Percentiles rank a stretch among this genome's conserved stretches.
phyloP scores from a whole-genome alignment of 23 red algal species.

The Cyanidiococcus yangmingshanensis region DNA sequence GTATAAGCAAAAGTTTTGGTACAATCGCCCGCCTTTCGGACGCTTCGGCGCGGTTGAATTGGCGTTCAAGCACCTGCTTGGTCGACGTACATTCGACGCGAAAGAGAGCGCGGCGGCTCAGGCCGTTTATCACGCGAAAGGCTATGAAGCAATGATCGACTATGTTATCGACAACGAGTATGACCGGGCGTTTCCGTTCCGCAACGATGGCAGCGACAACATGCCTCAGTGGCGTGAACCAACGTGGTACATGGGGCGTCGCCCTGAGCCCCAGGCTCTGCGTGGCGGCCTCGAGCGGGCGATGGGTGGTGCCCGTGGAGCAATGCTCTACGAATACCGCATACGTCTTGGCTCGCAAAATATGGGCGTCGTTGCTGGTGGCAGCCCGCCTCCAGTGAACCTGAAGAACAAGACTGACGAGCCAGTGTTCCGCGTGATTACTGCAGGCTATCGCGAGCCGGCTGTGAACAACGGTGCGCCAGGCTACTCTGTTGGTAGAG shows the following conservation, averaged over 20 bases:
- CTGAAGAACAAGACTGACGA: slow-evolving; percentile 21
- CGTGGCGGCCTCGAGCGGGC: slow-evolving; percentile 11
- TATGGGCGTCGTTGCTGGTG: slow-evolving; percentile 13
- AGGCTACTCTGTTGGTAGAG: slow-evolving; percentile 2
- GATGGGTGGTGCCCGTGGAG: not conserved
- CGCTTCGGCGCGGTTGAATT: slow-evolving; percentile 61
- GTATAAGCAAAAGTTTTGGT: slow-evolving; percentile 60
- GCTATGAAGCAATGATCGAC: slow-evolving; percentile 69
- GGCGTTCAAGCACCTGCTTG: slow-evolving; percentile 67
- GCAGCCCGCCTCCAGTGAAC: not conserved
- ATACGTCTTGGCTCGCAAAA: slow-evolving; percentile 12
- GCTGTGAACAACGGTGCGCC: slow-evolving; percentile 4
- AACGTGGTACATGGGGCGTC: slow-evolving; percentile 1
- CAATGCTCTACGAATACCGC: slow-evolving; percentile 11
- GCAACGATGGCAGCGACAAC: slow-evolving; percentile 20
- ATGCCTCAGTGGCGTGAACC: slow-evolving; percentile 17
- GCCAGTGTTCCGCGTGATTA: slow-evolving; percentile 16
- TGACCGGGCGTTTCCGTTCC: slow-evolving; percentile 35
- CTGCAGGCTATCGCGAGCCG: slow-evolving; percentile 16
- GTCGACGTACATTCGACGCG: slow-evolving; percentile 43
- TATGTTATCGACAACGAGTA: slow-evolving; percentile 65
- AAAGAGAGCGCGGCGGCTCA: slow-evolving; percentile 38
- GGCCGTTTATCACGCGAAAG: slow-evolving; percentile 28
- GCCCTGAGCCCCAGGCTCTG: slow-evolving; percentile 11
- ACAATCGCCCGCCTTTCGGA: slow-evolving; percentile 31